Base-by-base conservation (phyloP, 2,329 filamentous ascomycete species). In the Venturia oleaginea region DNA sequence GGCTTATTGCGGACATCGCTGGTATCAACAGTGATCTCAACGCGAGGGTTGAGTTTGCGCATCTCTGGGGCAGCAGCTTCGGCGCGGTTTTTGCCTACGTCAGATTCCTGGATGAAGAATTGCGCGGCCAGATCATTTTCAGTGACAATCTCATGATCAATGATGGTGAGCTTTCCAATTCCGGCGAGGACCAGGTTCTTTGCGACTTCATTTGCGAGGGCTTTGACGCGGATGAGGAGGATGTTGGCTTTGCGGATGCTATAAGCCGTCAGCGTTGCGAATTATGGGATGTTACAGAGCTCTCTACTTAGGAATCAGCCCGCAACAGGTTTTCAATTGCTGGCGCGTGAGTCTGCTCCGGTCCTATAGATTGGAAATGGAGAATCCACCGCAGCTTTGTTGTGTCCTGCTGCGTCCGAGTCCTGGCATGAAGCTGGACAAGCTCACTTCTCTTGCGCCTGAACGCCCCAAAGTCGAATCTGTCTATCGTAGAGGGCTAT, bases 401-500 rank as follows among this genome's bases (percentile, higher is more conserved):
- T 61, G 24, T 13, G 42, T 46, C 61, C 32, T 46, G 61, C 34
- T 46, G 61, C 34, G 32, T 32, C 51, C 51, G 51, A 57, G 51
- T 57, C 51, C 51, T 57, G 46, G 37, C 22, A 42, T n/a, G 34
- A 30, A 37, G 32, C 34, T 48, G 54, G 17, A 22, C 22, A 10
- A 27, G 66, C 73, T 71, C 72, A 84, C 83, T 83, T 83, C 74
- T 96, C 89, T 76, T 99, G 94, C 7, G 94, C 94, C 71, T 94
- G 87, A 72, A 97, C 90, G 54, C 94, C 94, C 94, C 94, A 99
- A 37, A 99, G 86, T 63, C 94, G 89, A 71, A 99, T 97, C 75
- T 99, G 94, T 61, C 94, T 88, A 77, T 99, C 94, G 75, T 99
- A 99, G 6, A 97, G 86, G 17, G 93, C 94, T 72, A 97, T 96